phyloP scores from a whole-genome alignment of 139 green algal genomes.

The Chlorella sp. region DNA sequence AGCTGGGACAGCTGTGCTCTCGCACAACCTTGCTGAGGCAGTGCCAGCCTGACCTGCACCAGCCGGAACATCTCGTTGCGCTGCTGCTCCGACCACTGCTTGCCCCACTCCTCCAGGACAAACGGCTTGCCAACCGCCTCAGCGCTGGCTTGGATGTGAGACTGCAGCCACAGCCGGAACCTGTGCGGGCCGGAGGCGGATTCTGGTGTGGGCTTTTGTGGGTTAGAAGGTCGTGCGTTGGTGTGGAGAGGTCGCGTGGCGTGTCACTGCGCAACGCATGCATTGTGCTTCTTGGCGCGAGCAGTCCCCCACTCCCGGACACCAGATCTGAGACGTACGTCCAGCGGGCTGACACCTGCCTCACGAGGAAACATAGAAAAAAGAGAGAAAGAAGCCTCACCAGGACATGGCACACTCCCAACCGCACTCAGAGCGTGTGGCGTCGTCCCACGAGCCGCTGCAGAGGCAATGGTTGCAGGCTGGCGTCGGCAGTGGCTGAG shows the following conservation, averaged over 20 bases:
- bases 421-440: neutral
- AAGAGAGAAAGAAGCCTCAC: too few species aligned
- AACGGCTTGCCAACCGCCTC: neutral
- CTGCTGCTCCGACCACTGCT: neutral
- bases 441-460: conserved; percentile 7
- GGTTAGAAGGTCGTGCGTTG: neutral
- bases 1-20: too few species aligned
- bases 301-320: too few species aligned
- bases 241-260: too few species aligned
- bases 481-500: too few species aligned
- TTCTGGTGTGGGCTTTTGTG: neutral
- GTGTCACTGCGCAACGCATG: too few species aligned
- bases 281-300: too few species aligned
- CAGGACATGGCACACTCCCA: conserved; percentile 11
- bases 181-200: neutral
- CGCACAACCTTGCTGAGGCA: too few species aligned
- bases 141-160: neutral
- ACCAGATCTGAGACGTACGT: too few species aligned
- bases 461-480: too few species aligned
- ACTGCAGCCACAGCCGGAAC: neutral
- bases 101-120: conserved; percentile 5
- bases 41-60: neutral
- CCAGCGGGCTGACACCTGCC: too few species aligned
- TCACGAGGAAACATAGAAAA: too few species aligned
- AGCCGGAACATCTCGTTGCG: conserved; percentile 17